Conservation (phyloP, 2,329 filamentous ascomycete genomes). For the Clarireedia paspali region DNA sequence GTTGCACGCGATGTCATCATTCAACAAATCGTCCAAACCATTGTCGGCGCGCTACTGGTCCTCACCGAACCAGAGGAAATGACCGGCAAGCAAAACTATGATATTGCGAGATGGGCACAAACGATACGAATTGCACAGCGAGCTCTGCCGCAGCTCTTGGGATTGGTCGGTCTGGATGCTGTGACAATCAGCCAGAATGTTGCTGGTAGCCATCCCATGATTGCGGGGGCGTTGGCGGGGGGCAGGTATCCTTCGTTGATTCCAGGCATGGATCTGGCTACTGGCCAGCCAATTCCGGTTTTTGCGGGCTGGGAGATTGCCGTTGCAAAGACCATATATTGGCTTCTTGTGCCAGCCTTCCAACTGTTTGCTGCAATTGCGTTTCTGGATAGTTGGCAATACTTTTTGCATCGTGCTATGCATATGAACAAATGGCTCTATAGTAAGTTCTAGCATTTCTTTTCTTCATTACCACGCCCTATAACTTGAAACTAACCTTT, state of each 20-base stretch:
- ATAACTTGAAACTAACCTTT: background rate
- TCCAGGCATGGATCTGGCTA: conserved; percentile 46
- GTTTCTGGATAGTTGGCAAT: conserved; percentile 94
- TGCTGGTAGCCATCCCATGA: conserved; percentile 59
- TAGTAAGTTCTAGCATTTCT: conserved; percentile 48
- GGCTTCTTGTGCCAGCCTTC: conserved; percentile 63
- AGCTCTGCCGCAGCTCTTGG: conserved; percentile 65
- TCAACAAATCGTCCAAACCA: conserved; percentile 84
- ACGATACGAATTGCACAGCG: conserved; percentile 72
- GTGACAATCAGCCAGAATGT: conserved; percentile 68
- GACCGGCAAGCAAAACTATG: conserved; percentile 72
- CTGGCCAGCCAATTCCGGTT: conserved; percentile 50
- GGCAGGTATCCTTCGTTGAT: conserved; percentile 71
- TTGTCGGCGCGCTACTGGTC: conserved; percentile 59
- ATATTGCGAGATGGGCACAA: conserved; percentile 84
- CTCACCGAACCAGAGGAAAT: conserved; percentile 67
- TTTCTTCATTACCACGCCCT: background rate
- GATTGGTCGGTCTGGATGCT: conserved; percentile 69
- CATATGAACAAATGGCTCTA: conserved; percentile 97
- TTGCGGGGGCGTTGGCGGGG: conserved; percentile 70
- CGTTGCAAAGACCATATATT: conserved; percentile 72
- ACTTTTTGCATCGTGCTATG: conserved; percentile 94
- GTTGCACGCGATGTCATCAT: conserved; percentile 85
- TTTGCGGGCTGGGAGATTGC: conserved; percentile 80
- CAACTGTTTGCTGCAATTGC: conserved; percentile 70